A percentile compares a stretch with the other conserved stretches of the same genome.
These are phyloP conservation scores for Nannochloris sp. DNA, from an alignment of 139 green algal genomes.

Conservation along the genomic window DNA sequence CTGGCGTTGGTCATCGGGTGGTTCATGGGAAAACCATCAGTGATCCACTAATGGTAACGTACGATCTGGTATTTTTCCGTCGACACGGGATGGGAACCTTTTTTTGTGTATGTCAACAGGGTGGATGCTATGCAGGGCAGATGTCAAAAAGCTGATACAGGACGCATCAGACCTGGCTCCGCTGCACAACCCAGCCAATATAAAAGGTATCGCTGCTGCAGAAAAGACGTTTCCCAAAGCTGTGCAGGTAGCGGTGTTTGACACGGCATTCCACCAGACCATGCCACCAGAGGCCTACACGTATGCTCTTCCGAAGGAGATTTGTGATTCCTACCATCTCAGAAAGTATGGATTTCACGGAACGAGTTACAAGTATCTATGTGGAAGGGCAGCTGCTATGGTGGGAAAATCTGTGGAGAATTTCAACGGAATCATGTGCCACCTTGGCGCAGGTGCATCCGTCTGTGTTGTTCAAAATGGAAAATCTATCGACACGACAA, in stretches of 20 bases:
- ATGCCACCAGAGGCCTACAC: slow-evolving; percentile 71
- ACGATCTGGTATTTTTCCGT: background rate
- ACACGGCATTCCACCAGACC: slow-evolving; percentile 86
- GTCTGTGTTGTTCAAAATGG: slow-evolving; percentile 58
- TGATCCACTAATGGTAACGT: slow-evolving; percentile 44
- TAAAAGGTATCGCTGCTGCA: slow-evolving; percentile 58
- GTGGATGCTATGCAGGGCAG: slow-evolving; percentile 5
- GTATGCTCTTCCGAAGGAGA: slow-evolving; percentile 73
- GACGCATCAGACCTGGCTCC: slow-evolving; percentile 60
- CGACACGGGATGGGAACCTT: background rate
- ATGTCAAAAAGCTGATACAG: slow-evolving; percentile 44
- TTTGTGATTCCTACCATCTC: slow-evolving; percentile 53
- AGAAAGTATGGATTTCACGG: slow-evolving; percentile 81
- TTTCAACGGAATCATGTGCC: slow-evolving; percentile 69
- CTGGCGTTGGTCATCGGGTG: slow-evolving; percentile 53
- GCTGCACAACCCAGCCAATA: slow-evolving; percentile 77
- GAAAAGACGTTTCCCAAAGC: slow-evolving; percentile 36
- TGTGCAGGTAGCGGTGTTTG: slow-evolving; percentile 85
- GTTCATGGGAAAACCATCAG: slow-evolving; percentile 72
- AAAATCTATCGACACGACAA: slow-evolving; percentile 17
- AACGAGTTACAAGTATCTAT: slow-evolving; percentile 53
- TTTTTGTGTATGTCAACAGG: background rate
- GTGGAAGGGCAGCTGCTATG: slow-evolving; percentile 10
- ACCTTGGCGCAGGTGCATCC: slow-evolving; percentile 72
- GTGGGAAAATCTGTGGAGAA: slow-evolving; percentile 46